Percentiles rank a stretch among this genome's conserved stretches.
These are phyloP conservation scores for Cryphonectria parasitica DNA, from an alignment of 2,329 filamentous ascomycete genomes.

Conservation along the genomic window DNA sequence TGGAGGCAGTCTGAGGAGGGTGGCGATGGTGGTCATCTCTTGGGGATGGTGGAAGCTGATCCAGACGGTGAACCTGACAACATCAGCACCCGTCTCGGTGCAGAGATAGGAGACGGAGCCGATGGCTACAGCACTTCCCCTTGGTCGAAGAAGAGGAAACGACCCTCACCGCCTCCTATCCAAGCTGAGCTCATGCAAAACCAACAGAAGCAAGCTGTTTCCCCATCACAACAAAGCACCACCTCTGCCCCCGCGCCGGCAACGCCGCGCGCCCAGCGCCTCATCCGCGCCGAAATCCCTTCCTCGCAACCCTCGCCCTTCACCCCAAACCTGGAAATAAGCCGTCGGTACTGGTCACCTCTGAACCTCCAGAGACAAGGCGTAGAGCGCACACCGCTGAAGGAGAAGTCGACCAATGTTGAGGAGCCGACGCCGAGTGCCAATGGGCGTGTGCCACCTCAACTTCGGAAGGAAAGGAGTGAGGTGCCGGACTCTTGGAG, in stretches of 20 bases:
- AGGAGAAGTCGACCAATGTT: constrained; percentile 41
- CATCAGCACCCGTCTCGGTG: neutral
- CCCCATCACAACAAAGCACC: constrained; percentile 14
- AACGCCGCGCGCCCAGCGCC: constrained; percentile 38
- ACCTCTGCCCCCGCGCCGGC: constrained; percentile 44
- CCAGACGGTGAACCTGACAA: constrained; percentile 34
- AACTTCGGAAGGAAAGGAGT: constrained; percentile 34
- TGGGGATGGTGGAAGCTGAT: constrained; percentile 31
- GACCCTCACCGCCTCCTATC: neutral
- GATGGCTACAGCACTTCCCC: neutral
- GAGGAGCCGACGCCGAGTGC: constrained; percentile 32
- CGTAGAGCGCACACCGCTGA: constrained; percentile 43
- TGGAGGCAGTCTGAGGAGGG: constrained; percentile 22
- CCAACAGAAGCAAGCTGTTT: neutral
- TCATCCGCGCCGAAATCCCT: constrained; percentile 44
- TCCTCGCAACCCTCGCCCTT: constrained; percentile 50
- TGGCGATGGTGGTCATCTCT: constrained; percentile 25
- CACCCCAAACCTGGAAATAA: constrained; percentile 42
- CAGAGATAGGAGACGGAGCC: neutral
- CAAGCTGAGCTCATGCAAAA: neutral
- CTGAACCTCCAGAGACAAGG: constrained; percentile 4
- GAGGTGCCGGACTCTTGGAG: constrained; percentile 53
- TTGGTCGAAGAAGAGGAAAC: constrained; percentile 19
- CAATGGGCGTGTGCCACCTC: constrained; percentile 31
- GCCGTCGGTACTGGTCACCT: constrained; percentile 42